Base-by-base conservation (phyloP, 2,329 filamentous ascomycete species). In the Bipolaris oryzae region DNA sequence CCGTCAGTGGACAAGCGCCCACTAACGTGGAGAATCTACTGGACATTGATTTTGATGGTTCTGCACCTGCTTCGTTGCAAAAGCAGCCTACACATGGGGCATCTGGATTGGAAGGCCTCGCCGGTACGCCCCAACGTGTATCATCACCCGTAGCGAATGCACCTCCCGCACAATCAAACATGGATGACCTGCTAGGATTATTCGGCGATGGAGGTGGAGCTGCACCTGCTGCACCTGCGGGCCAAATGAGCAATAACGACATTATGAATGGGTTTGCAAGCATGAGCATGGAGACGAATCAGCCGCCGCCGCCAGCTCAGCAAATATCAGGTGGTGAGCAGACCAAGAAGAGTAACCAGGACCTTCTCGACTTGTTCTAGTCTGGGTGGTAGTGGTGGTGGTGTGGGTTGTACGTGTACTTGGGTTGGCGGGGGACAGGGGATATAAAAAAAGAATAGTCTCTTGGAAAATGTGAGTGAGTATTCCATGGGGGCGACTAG, bases 31-130 rank as follows among this genome's bases (percentile, higher is more conserved):
- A 99, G 77, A 99, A 98, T 74, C 82, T 99, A 18, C 84, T 99
- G 53, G 95, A 99, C 70, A 96, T 96, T 69, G 92, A 96, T 76
- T 96, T 96, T 73, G 95, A 98, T 71, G 95, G 94, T 23, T 89
- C 91, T 2, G 93, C 90, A 2, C 94, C 94, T 3, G 94, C 95
- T n/a, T 94, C 91, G 11, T 84, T 91, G 49, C 89, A 93, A 63
- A 85, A 85, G 53, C 81, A 87, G 61, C 84, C 86, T 15, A 67
- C 75, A n/a, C 74, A 71, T 43, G 80, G 81, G 43, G 61, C 79
- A 16, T 81, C 80, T 13, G 81, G 82, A 41, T 70, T 86, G 15
- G 83, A 84, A 67, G 81, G 82, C 11, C 73, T 84, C 39, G 79
- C 85, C 7, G 86, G 84, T 37, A 92, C 89, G 28, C 89, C 89